phyloP scores from a whole-genome alignment of 176 grass and related monocot genomes.

The Thalia dealbata region DNA sequence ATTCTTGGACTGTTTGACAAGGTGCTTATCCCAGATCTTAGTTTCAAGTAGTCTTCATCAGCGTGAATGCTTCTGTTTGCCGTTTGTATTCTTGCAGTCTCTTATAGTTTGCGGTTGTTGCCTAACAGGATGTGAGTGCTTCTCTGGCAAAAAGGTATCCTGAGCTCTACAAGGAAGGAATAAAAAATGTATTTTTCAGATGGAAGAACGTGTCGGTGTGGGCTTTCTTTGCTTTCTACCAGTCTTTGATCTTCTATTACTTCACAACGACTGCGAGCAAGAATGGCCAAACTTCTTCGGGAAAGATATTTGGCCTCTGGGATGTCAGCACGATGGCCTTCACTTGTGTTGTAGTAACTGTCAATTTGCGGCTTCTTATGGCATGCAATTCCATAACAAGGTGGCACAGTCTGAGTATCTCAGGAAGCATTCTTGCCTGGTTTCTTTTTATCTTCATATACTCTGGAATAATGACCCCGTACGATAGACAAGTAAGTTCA shows the following conservation, averaged over 20 bases:
- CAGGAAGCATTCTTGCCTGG: constrained; percentile 78
- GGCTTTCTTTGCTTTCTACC: constrained; percentile 93
- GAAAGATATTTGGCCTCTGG: constrained; percentile 88
- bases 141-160: constrained; percentile 81
- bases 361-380: constrained; percentile 96
- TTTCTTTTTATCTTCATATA: constrained; percentile 98
- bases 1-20: constrained; percentile 96
- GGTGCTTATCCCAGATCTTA: constrained; percentile 33
- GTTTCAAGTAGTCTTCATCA: constrained; percentile 12
- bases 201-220: constrained; percentile 81
- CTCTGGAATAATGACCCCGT: constrained; percentile 77
- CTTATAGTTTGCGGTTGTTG: constrained; percentile 1
- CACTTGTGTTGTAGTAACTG: constrained; percentile 91
- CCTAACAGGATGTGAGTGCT: constrained; percentile 90
- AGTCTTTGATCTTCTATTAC: constrained; percentile 89
- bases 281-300: constrained; percentile 67
- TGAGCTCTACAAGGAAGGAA: constrained; percentile 92
- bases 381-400: constrained; percentile 83
- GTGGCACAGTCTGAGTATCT: constrained; percentile 88
- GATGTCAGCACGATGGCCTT: constrained; percentile 98
- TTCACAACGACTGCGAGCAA: constrained; percentile 81
- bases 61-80: background rate
- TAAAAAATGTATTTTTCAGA: constrained; percentile 80
- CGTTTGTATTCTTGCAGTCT: background rate
- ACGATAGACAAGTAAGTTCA: constrained; percentile 75